These are phyloP conservation scores for Ustilago nuda DNA, from an alignment of 1,284 basidiomycete species.

Conservation along the genomic window DNA sequence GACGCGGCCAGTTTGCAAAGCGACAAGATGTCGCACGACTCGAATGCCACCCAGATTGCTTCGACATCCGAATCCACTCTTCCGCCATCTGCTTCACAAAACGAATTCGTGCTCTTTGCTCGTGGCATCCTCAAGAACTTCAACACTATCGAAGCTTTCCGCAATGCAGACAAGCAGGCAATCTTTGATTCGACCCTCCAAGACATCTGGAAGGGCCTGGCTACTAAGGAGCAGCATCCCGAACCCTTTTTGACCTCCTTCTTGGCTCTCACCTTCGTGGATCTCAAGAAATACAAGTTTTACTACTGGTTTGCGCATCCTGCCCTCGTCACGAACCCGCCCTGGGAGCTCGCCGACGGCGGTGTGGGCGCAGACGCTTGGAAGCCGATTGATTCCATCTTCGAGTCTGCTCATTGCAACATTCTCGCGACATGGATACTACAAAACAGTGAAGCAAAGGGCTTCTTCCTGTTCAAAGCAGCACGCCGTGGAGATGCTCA, in stretches of 20 bases:
- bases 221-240: constrained; percentile 32
- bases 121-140: constrained; percentile 79
- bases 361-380: constrained; percentile 59
- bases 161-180: constrained; percentile 84
- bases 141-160: constrained; percentile 98
- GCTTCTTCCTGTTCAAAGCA: constrained; percentile 47
- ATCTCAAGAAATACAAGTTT: constrained; percentile 97
- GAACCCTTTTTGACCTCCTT: constrained; percentile 76
- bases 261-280: constrained; percentile 90
- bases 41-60: neutral
- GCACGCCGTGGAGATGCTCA: neutral
- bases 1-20: constrained; percentile 70
- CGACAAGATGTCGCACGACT: constrained; percentile 64
- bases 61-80: constrained; percentile 69
- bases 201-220: constrained; percentile 38
- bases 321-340: constrained; percentile 76
- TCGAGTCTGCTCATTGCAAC: constrained; percentile 5
- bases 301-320: constrained; percentile 99
- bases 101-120: constrained; percentile 4
- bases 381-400: constrained; percentile 10
- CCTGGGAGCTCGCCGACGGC: constrained; percentile 75
- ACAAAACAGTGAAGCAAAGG: constrained; percentile 17
- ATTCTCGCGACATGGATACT: constrained; percentile 18
- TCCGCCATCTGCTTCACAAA: constrained; percentile 65
- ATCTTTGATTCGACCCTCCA: constrained; percentile 74